These are phyloP conservation scores for Teratosphaeria gauchensis DNA, from an alignment of 2,329 filamentous ascomycete genomes.

Conservation along the genomic window DNA sequence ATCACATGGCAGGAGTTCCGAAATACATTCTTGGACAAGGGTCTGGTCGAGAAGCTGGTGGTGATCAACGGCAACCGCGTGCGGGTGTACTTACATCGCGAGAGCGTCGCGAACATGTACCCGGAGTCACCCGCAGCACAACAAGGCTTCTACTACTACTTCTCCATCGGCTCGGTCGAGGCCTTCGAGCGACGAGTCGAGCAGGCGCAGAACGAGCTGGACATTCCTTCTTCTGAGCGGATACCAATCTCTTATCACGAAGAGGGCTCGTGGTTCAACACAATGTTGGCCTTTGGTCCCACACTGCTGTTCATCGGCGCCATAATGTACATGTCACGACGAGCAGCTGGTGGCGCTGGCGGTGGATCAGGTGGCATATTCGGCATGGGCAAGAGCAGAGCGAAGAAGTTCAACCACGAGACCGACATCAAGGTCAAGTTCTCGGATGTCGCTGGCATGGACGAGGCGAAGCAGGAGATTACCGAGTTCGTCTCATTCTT, in stretches of 20 bases:
- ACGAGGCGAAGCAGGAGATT: conserved; percentile 95
- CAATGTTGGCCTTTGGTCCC: conserved; percentile 72
- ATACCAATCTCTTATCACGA: conserved; percentile 84
- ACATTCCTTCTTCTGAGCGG: conserved; percentile 75
- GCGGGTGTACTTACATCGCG: conserved; percentile 68
- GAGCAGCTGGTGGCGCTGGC: conserved; percentile 56
- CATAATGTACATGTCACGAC: conserved; percentile 68
- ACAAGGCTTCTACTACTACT: conserved; percentile 73
- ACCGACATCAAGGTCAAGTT: conserved; percentile 96
- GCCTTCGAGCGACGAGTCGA: conserved; percentile 85
- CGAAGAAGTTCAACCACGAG: conserved; percentile 97
- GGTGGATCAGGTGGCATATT: conserved; percentile 70
- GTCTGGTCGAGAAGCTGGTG: conserved; percentile 83
- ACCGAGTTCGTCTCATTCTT: conserved; percentile 99
- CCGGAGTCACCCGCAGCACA: conserved; percentile 63
- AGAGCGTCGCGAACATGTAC: conserved; percentile 61
- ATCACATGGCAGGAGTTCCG: conserved; percentile 98
- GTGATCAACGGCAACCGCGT: conserved; percentile 71
- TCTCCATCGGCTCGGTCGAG: conserved; percentile 90
- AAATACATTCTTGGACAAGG: conserved; percentile 89
- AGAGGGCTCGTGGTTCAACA: conserved; percentile 63
- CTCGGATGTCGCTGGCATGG: conserved; percentile 90
- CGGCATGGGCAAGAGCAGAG: conserved; percentile 88
- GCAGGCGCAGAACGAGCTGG: conserved; percentile 75
- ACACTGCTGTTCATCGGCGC: conserved; percentile 78